phyloP scores from a whole-genome alignment of 345 rosid species.

The Stellera chamaejasme region DNA sequence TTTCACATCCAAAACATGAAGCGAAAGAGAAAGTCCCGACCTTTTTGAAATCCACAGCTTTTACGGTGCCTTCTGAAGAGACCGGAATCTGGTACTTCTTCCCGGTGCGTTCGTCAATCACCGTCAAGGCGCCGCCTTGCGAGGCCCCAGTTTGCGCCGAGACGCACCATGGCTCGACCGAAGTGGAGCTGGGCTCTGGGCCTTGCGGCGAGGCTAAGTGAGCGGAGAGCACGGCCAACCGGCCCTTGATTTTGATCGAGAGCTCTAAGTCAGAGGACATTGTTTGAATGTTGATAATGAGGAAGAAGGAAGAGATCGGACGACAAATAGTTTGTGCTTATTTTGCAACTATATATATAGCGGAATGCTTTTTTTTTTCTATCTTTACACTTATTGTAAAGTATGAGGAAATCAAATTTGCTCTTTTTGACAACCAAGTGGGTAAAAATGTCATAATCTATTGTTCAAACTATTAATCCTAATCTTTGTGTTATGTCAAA shows the following conservation, averaged over 20 bases:
- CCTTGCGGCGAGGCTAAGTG: conserved; percentile 29
- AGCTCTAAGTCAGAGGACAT: conserved; percentile 21
- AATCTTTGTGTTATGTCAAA: too few species aligned
- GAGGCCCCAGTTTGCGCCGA: conserved; percentile 33
- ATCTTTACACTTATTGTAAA: too few species aligned
- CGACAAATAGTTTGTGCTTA: too few species aligned
- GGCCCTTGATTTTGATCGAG: conserved; percentile 31
- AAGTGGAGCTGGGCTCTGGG: conserved; percentile 8
- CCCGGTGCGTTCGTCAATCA: conserved; percentile 76
- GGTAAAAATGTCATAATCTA: too few species aligned
- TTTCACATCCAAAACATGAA: background rate
- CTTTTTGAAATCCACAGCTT: conserved; percentile 80
- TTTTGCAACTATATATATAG: too few species aligned
- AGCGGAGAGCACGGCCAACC: conserved; percentile 64
- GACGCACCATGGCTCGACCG: conserved; percentile 41
- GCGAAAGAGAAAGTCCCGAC: conserved; percentile 18
- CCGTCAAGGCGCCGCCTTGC: conserved; percentile 42
- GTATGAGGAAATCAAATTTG: too few species aligned
- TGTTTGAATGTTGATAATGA: background rate
- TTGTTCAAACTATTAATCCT: too few species aligned
- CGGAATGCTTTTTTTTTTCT: too few species aligned
- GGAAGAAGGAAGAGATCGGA: too few species aligned
- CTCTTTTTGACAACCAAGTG: too few species aligned
- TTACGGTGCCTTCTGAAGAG: conserved; percentile 62
- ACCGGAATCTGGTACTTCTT: conserved; percentile 52